Evolutionary conservation across 257 asterid genomes (phyloP).

Genomic region (Henckelia pumila): DNA sequence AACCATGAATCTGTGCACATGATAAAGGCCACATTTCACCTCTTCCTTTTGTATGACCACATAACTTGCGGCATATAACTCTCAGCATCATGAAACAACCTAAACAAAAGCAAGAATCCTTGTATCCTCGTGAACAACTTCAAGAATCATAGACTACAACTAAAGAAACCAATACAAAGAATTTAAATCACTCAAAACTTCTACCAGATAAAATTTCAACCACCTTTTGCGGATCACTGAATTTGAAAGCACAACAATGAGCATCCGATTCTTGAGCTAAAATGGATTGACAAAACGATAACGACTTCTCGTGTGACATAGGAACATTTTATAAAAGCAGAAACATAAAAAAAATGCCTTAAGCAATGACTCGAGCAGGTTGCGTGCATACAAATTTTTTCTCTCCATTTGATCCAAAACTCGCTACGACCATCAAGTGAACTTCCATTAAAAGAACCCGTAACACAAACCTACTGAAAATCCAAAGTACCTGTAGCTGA

Average conservation of each 20-base stretch:
- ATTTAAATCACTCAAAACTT: no score
- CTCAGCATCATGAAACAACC: constrained; percentile 52
- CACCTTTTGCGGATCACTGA: background rate
- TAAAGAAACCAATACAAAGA: no score
- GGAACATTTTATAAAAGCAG: background rate
- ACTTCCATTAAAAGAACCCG: no score
- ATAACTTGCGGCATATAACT: constrained; percentile 41
- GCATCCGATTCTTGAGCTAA: background rate
- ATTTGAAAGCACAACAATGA: background rate
- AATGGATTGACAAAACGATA: background rate
- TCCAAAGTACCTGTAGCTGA: no score
- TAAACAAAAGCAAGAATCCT: constrained; percentile 8
- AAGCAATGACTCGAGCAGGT: background rate
- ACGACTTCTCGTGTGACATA: background rate
- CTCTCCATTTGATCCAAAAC: background rate
- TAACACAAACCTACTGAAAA: no score
- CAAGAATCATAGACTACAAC: no score
- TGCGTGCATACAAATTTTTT: background rate
- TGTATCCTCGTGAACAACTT: no score
- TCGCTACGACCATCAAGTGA: background rate
- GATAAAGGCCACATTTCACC: constrained; percentile 38
- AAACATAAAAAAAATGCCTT: background rate
- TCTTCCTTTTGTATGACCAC: constrained; percentile 30
- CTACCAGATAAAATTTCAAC: no score
- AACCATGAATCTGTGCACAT: constrained; percentile 34